phyloP scores from a whole-genome alignment of 768 basidiomycete species.

The Kwoniella sp. region DNA sequence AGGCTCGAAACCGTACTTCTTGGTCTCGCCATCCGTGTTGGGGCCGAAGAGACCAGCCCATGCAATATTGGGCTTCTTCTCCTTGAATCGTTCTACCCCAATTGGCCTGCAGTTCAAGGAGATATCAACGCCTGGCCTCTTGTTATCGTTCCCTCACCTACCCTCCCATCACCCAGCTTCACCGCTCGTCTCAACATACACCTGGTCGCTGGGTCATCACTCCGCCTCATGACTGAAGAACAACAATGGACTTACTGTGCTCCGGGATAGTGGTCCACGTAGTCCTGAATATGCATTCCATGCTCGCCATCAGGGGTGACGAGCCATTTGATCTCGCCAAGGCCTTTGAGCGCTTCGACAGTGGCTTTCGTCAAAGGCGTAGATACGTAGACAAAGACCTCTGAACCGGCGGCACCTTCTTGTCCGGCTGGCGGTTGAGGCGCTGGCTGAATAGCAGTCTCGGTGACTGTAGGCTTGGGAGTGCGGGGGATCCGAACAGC shows the following conservation, averaged over 20 bases:
- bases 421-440: slow-evolving; percentile 1
- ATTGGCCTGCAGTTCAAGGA: slow-evolving; percentile 58
- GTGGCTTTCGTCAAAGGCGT: slow-evolving; percentile 71
- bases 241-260: slow-evolving; percentile 37
- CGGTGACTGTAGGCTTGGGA: slow-evolving; percentile 13
- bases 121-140: neutral
- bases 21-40: slow-evolving; percentile 62
- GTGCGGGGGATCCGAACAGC: slow-evolving; percentile 67
- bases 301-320: slow-evolving; percentile 57
- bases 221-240: too few species aligned
- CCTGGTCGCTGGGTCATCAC: too few species aligned
- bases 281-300: slow-evolving; percentile 53
- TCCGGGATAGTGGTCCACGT: slow-evolving; percentile 67
- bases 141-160: neutral
- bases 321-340: slow-evolving; percentile 50
- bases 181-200: too few species aligned
- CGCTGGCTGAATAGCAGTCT: slow-evolving; percentile 14
- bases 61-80: slow-evolving; percentile 58
- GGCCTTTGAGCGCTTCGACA: slow-evolving; percentile 58
- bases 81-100: slow-evolving; percentile 64
- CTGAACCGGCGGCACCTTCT: slow-evolving; percentile 55
- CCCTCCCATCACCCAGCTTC: slow-evolving; percentile 13
- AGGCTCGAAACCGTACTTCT: slow-evolving; percentile 74
- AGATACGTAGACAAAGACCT: slow-evolving; percentile 81
- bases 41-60: slow-evolving; percentile 64